Conservation (phyloP, 768 basidiomycete genomes). For the Kwoniella mangroviensis region DNA sequence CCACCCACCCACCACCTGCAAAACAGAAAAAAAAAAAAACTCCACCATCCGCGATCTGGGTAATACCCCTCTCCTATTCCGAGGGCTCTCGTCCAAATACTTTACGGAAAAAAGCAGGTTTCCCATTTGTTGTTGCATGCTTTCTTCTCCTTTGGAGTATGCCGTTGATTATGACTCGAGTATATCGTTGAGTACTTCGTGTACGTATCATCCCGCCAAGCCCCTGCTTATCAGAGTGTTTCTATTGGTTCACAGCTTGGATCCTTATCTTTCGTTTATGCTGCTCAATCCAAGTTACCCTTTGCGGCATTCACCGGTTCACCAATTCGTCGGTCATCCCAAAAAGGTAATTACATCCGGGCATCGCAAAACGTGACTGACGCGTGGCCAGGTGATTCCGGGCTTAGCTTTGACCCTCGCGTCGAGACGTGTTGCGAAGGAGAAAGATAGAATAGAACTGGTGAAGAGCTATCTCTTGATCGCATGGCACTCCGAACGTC, state of each 20-base stretch:
- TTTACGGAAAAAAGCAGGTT: no score
- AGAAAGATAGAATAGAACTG: no score
- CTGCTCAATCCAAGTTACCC: not conserved
- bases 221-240: not conserved
- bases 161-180: not conserved
- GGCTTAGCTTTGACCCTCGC: no score
- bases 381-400: not conserved
- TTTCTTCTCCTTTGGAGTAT: not conserved
- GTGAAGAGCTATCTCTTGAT: no score
- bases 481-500: no score
- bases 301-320: slow-evolving; percentile 7
- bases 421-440: no score
- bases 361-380: not conserved
- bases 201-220: not conserved
- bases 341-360: not conserved
- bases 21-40: no score
- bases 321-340: not conserved
- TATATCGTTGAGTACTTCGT: not conserved
- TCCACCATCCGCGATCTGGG: not conserved
- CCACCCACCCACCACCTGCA: no score
- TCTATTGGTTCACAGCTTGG: not conserved
- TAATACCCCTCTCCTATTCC: not conserved
- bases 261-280: slow-evolving; percentile 10
- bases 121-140: no score
- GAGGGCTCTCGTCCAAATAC: not conserved